Evolutionary conservation across 1,284 basidiomycete genomes (phyloP).

Genomic region (Tremellales sp.): DNA sequence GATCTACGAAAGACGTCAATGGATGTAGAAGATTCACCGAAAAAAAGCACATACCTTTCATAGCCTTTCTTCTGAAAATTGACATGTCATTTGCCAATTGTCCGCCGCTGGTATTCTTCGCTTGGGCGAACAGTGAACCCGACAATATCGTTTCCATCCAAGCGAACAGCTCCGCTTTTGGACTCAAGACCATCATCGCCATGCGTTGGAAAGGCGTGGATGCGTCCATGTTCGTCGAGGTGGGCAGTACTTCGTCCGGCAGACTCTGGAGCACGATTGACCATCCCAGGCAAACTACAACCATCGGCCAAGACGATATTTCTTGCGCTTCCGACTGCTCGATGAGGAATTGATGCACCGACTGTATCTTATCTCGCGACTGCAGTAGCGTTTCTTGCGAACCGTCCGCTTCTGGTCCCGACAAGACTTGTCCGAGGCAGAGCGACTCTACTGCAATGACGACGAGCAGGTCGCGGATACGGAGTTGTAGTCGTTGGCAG

Average conservation of each 20-base stretch:
- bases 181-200: conserved; percentile 27
- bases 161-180: conserved; percentile 33
- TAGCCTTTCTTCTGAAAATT: conserved; percentile 26
- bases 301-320: conserved; percentile 25
- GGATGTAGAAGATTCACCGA: background rate
- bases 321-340: conserved; percentile 21
- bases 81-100: conserved; percentile 17
- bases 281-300: conserved; percentile 43
- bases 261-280: conserved; percentile 36
- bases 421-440: conserved; percentile 32
- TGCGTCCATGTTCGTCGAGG: conserved; percentile 18
- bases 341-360: conserved; percentile 33
- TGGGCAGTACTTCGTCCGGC: conserved; percentile 22
- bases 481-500: conserved; percentile 19
- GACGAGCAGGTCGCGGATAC: conserved; percentile 38
- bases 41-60: conserved; percentile 31
- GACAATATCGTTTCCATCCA: conserved; percentile 36
- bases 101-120: conserved; percentile 16
- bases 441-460: conserved; percentile 37
- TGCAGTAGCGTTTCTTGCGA: conserved; percentile 26
- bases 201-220: conserved; percentile 22
- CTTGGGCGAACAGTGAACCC: conserved; percentile 30
- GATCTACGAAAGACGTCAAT: conserved; percentile 18
- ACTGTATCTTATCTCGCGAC: conserved; percentile 26
- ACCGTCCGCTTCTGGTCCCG: conserved; percentile 4